Conservation (phyloP, 768 basidiomycete genomes). For the Podaxis sp. region DNA sequence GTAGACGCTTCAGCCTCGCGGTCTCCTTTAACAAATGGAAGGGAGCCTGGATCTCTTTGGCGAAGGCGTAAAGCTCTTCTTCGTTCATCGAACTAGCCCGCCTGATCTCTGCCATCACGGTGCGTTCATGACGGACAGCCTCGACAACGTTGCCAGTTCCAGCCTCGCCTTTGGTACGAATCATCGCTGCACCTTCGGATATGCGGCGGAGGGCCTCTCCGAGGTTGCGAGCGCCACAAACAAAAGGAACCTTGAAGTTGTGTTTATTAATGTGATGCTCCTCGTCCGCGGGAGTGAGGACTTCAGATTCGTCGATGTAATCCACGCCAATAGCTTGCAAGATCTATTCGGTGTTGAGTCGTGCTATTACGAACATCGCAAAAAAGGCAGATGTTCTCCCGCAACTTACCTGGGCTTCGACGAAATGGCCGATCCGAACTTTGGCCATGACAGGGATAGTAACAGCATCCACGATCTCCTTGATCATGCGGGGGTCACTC, state of each 20-base stretch:
- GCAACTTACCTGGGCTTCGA: slow-evolving; percentile 82
- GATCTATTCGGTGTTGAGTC: slow-evolving; percentile 47
- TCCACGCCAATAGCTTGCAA: slow-evolving; percentile 92
- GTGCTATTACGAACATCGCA: neutral
- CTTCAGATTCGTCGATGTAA: slow-evolving; percentile 95
- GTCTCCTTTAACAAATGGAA: slow-evolving; percentile 96
- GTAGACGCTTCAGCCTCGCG: slow-evolving; percentile 86
- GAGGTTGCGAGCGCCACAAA: slow-evolving; percentile 92
- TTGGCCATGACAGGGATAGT: slow-evolving; percentile 98
- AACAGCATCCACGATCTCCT: slow-evolving; percentile 89
- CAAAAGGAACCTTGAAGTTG: slow-evolving; percentile 91
- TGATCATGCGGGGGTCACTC: slow-evolving; percentile 97
- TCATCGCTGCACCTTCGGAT: slow-evolving; percentile 96
- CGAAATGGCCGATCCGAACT: slow-evolving; percentile 95
- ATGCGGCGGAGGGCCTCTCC: slow-evolving; percentile 96
- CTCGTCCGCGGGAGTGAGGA: slow-evolving; percentile 94
- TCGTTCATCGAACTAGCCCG: slow-evolving; percentile 86
- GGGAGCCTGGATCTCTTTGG: slow-evolving; percentile 90
- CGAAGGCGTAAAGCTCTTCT: slow-evolving; percentile 90
- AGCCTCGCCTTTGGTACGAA: slow-evolving; percentile 94
- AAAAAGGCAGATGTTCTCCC: neutral
- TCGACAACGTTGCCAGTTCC: slow-evolving; percentile 90
- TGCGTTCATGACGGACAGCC: slow-evolving; percentile 89
- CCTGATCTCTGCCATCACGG: slow-evolving; percentile 81
- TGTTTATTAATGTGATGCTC: slow-evolving; percentile 98